Evolutionary conservation across 1,139 yeast genomes (phyloP), one percentile per base, ranked within the genome.

Genomic region (Taphrina deformans): DNA sequence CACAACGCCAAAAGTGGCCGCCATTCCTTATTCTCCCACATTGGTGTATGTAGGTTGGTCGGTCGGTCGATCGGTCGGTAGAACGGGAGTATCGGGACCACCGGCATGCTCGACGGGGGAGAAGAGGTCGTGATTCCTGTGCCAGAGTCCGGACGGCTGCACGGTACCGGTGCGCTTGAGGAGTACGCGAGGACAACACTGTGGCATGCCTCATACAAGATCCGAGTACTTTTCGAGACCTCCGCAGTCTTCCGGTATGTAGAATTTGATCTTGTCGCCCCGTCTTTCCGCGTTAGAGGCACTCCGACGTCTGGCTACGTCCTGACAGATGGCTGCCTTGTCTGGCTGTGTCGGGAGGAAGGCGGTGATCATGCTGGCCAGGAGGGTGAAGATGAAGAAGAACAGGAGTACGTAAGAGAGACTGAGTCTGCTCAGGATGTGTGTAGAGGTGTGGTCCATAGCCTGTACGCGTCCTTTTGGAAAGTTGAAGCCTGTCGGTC

Each of bases 181-280:
- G n/a, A n/a, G n/a, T n/a, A n/a, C n/a, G n/a, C n/a, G n/a, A n/a
- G n/a, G n/a, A n/a, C n/a, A n/a, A n/a, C n/a, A n/a, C n/a, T 9
- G n/a, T 38, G 41, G 41, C n/a, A 12, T 38, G 41, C 16, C 14
- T 38, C 27, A 44, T 7, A 44, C 48, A 44, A 21, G 27, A 27
- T 44, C 48, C 27, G 27, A 23, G 26, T 44, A 44, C 48, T 44
- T 44, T 21, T 44, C 48, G 27, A 44, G 48, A 7, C 48, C 48
- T 44, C 27, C 48, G 27, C 27, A 44, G 27, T 51, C 55, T 14
- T 51, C 55, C 24, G 41, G 38, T 21, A 51, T 29, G 41, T 51
- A 51, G 16, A 51, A 51, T 18, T 33, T 51, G 55, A 51, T 51
- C 27, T 51, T 51, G 27, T 51, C 55, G 4, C 55, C 55, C 3